Base-by-base conservation (phyloP, 225 moss, liverwort and hornwort genomes). In the Marchantia polymorpha region DNA sequence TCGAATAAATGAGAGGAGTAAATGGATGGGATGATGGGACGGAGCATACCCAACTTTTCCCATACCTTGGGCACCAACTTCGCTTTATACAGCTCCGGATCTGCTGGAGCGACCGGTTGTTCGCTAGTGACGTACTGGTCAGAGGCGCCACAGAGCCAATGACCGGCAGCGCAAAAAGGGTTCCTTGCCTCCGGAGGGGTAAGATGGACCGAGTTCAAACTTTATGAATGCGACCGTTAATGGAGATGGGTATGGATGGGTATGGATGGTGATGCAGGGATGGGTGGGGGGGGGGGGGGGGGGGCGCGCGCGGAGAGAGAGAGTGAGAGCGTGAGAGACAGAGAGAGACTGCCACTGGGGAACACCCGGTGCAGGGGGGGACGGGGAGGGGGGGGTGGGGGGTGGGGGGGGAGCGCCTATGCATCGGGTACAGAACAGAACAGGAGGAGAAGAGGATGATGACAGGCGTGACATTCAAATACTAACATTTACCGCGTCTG, bases 401-500 rank as follows among this genome's bases (percentile, higher is more conserved):
- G n/a, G 10, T 25, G 13, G 29, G 26, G 6, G 12, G 20, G 12
- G 12, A 6, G 19, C 7, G 14, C 27, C 25, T 10, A 29, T 25
- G 64, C 25, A 65, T 27, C 27, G 65, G 10, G 29, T 11, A 23
- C 23, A 65, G 26, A 65, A 4, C 1, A 26, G 6, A 0, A 12
- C 27, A 39, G 5, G 39, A 39, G 6, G 6, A 12, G 65, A 39
- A 39, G 39, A 39, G 16, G 6, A 39, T 69, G 69, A 69, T 48
- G 69, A 67, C 67, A 67, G 70, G 46, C 49, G 70, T 13, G 6
- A 39, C 39, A 48, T 71, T 71, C 39, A 71, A 73, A 73, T 73
- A 52, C 23, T 22, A 15, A 52, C 72, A 11, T 73, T 73, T 73
- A 73, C 72, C 72, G 72, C 72, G 49, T 12, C 7, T 23, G 14